A percentile compares a stretch with the other conserved stretches of the same genome.
phyloP scores from a whole-genome alignment of 2,329 filamentous ascomycete species.

The Penicillium sp. region DNA sequence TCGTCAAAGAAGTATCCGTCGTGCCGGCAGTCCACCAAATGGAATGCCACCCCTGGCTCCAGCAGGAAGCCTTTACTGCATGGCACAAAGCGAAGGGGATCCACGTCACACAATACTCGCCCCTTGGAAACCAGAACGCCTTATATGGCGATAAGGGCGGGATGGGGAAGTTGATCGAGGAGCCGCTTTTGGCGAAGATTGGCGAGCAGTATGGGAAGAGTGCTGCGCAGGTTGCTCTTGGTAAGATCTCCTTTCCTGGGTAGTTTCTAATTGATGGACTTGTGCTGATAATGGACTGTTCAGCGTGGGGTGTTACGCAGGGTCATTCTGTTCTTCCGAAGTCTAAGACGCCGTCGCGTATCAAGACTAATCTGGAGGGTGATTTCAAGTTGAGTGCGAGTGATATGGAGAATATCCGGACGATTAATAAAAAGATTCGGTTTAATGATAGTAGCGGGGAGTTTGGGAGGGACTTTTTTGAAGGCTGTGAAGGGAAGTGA shows the following conservation, averaged over 20 bases:
- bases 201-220: conserved; percentile 54
- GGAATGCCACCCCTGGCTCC: conserved; percentile 55
- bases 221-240: conserved; percentile 52
- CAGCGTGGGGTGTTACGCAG: conserved; percentile 54
- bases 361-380: conserved; percentile 44
- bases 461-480: conserved; percentile 60
- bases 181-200: conserved; percentile 50
- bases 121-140: conserved; percentile 55
- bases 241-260: conserved; percentile 22
- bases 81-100: conserved; percentile 53
- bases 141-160: conserved; percentile 46
- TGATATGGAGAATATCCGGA: conserved; percentile 57
- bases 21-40: conserved; percentile 52
- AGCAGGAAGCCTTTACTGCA: conserved; percentile 49
- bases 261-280: not conserved
- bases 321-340: conserved; percentile 56
- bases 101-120: conserved; percentile 56
- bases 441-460: conserved; percentile 59
- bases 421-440: conserved; percentile 59
- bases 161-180: conserved; percentile 53
- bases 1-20: conserved; percentile 46
- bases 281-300: conserved; percentile 1
- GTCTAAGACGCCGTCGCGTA: conserved; percentile 47
- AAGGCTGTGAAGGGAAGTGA: conserved; percentile 53
- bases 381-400: conserved; percentile 60